Evolutionary conservation across 805 yeast species (phyloP).

Genomic region (Kuraishia borneana): DNA sequence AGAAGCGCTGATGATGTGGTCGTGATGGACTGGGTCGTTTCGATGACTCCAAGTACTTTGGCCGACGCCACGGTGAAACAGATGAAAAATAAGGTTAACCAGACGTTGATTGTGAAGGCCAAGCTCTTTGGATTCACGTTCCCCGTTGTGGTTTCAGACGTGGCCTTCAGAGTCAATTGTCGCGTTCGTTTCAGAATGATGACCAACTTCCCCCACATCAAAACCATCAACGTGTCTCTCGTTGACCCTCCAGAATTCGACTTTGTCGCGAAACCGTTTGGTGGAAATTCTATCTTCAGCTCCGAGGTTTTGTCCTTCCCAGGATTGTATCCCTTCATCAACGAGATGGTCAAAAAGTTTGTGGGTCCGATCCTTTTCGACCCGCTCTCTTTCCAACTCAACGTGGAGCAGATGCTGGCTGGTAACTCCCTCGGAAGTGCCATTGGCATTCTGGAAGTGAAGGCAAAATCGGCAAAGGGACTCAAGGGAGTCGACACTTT

Average conservation of each 20-base stretch:
- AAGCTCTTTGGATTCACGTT: slow-evolving; percentile 73
- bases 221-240: slow-evolving; percentile 78
- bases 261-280: slow-evolving; percentile 57
- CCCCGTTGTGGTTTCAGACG: slow-evolving; percentile 72
- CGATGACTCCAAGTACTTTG: slow-evolving; percentile 84
- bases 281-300: slow-evolving; percentile 76
- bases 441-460: slow-evolving; percentile 73
- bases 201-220: slow-evolving; percentile 85
- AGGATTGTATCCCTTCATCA: slow-evolving; percentile 73
- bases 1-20: slow-evolving; percentile 89
- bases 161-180: slow-evolving; percentile 62
- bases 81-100: slow-evolving; percentile 73
- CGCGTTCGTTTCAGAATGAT: slow-evolving; percentile 85
- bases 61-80: slow-evolving; percentile 83
- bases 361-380: slow-evolving; percentile 80
- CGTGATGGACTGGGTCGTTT: slow-evolving; percentile 95
- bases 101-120: slow-evolving; percentile 65
- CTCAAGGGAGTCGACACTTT: slow-evolving; percentile 58
- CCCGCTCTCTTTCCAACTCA: slow-evolving; percentile 89
- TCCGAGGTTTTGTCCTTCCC: slow-evolving; percentile 86
- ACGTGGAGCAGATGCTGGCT: slow-evolving; percentile 80
- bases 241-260: slow-evolving; percentile 85
- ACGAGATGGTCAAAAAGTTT: slow-evolving; percentile 76
- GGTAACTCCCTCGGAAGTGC: slow-evolving; percentile 75
- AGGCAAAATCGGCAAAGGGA: slow-evolving; percentile 53